Evolutionary conservation across 1,284 basidiomycete species (phyloP), one percentile per base, ranked within the genome.

Genomic region (Thecaphora thlaspeos): DNA sequence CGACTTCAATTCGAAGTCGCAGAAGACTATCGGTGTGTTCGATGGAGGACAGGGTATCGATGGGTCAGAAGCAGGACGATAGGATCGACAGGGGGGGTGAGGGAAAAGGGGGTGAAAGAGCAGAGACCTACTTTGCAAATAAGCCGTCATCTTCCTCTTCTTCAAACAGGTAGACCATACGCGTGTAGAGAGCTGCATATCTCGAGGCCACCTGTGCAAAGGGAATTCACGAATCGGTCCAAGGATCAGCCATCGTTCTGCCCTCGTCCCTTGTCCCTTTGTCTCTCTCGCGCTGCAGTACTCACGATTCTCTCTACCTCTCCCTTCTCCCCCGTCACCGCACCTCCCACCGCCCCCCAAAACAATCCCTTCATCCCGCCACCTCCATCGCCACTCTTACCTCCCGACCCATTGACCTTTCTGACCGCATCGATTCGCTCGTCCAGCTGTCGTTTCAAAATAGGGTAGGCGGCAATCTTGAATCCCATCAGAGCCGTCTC

Each of bases 401-500:
- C 26, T 28, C 7, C 26, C 5, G 7, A 5, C 5, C 26, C 26
- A 28, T 38, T 22, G 12, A 57, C 39, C 2, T 36, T 14, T 18
- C 55, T 23, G 15, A 75, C 39, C 7, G 61, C 51, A 10, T 56
- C 30, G 18, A 75, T 62, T 28, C 71, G 66, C 4, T 64, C 62
- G 45, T 73, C 70, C 2, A 75, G 48, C 17, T 55, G 51, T 12
- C 60, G 47, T 36, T 72, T 70, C 21, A 74, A 22, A 2, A 64
- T 37, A 0, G 75, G 71, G 51, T 67, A 76, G 1, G 66, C 51
- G 2, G 58, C 32, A 24, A 76, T 59, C 39, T 74, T 63, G 48
- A 71, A 68, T 17, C 60, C 53, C 58, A 75, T 67, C 39, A 71
- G 41, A 4, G 56, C 61, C 1, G 43, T n/a, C 44, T 72, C 59